Base-by-base conservation (phyloP, 331 rosid species). In the Stylosanthes scabra region DNA sequence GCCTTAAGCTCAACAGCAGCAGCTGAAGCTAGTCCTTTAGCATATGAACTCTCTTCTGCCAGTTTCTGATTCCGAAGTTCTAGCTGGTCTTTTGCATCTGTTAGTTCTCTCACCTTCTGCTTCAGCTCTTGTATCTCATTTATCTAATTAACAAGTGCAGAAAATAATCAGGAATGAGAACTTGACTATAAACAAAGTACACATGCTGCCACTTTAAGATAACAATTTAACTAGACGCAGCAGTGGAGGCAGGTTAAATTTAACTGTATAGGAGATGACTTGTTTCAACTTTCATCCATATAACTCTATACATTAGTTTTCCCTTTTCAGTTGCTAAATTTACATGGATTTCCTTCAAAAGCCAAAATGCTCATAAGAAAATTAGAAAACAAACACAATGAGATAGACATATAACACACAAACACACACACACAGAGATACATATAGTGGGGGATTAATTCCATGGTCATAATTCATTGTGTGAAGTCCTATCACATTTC, bases 1-100 rank as follows among this genome's bases (percentile, higher is more conserved):
- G 97, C 97, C 85, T 95, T 95, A 59, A 95, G 97, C 85, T 95
- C 99, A 70, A 92, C 97, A 2, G 98, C 99, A 10, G 99, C 99
- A 68, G 99, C 99, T 37, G 99, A 95, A 59, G 99, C 99, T 62
- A 95, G 82, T 74, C 97, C 97, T 79, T 95, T 95, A 62, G 99
- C 99, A 82, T 92, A 95, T 66, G 96, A 81, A 82, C 97, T 86
- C 81, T 95, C 99, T 74, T 95, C 99, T 73, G 95, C 97, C 54
- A 95, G 84, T 74, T 92, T 92, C 85, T 86, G 92, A 86, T 92
- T 95, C 80, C 81, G 79, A 52, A 80, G 68, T 78, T 92, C 97
- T 12, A 92, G 83, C 75, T 87, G 90, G 66, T 92, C 96, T 72
- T 90, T 92, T 50, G 96, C 78, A 72, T 84, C 88, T 11, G 90